Evolutionary conservation across 1,284 basidiomycete genomes (phyloP), one percentile per base, ranked within the genome.

Genomic region (Earliella scabrosa): DNA sequence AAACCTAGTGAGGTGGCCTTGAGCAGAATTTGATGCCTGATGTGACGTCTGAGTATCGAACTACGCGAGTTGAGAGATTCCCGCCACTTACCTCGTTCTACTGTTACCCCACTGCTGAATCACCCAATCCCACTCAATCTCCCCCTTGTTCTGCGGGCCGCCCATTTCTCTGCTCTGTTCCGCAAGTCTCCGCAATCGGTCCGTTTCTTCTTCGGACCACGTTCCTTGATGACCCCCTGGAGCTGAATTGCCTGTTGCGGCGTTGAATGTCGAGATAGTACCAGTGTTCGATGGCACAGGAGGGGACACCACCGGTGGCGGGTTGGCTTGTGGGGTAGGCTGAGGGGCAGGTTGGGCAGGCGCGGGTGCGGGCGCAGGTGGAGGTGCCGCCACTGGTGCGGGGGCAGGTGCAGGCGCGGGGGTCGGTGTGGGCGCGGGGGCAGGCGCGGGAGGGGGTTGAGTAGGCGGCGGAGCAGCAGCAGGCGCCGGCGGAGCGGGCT

Each of bases 111-210:
- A 92, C 62, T 87, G 80, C 44, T 76, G 76, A 40, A 87, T 82
- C 14, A 92, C 80, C 75, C 84, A 83, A 68, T 91, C 88, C 90
- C 89, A 92, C 49, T 88, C 85, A 43, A 86, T 83, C 62, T 90
- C 85, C 9, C 85, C 84, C 56, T 69, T 70, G 58, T 65, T 67
- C 50, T 68, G 68, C 8, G 64, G 65, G 50, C 72, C 53, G 6
- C 73, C 74, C 41, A 70, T 70, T 34, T 74, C 72, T 59, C 77
- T 79, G 65, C 85, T 85, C 53, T 88, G 82, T 59, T 90, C 90
- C 0, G 85, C 82, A 24, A 92, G 66, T 49, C 78, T 81, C 70
- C 79, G 86, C 57, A 92, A 66, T 40, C 81, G 78, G 57, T 88
- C 86, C 0, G 81, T 82, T 66, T 92, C 90, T 56, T 88, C 87